Conservation (phyloP, 306 rosid genomes). For the Glycine tomentella region DNA sequence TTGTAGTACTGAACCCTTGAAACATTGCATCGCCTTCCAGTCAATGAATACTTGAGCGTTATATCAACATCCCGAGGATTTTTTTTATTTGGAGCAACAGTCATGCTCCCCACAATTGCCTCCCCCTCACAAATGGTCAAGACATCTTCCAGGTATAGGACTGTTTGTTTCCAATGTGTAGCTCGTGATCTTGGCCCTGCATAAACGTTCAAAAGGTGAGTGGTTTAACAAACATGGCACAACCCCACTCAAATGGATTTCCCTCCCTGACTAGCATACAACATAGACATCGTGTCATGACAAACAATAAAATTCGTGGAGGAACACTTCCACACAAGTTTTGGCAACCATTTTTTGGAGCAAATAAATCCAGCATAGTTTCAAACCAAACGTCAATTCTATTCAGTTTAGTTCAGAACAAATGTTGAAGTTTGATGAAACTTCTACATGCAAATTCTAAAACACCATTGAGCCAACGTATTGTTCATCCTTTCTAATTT, state of each 20-base stretch:
- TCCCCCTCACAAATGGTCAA: constrained; percentile 93
- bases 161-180: constrained; percentile 99
- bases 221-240: constrained; percentile 3
- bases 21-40: constrained; percentile 65
- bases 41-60: constrained; percentile 77
- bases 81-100: constrained; percentile 81
- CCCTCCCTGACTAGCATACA: no score
- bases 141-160: constrained; percentile 89
- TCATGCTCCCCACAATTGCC: constrained; percentile 74
- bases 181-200: constrained; percentile 89
- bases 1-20: constrained; percentile 82
- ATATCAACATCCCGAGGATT: constrained; percentile 95
- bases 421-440: no score
- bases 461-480: no score
- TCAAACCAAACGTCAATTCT: no score
- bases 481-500: no score
- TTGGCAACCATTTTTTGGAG: no score
- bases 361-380: no score
- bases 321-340: neutral
- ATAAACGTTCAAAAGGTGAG: constrained; percentile 3
- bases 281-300: no score
- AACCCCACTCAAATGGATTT: neutral
- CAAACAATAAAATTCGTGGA: no score
- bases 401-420: no score
- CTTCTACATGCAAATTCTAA: no score